Percentiles rank a stretch among this genome's conserved stretches.
Evolutionary conservation across 306 rosid species (phyloP).

Genomic region (Amphicarpaea edgeworthii): DNA sequence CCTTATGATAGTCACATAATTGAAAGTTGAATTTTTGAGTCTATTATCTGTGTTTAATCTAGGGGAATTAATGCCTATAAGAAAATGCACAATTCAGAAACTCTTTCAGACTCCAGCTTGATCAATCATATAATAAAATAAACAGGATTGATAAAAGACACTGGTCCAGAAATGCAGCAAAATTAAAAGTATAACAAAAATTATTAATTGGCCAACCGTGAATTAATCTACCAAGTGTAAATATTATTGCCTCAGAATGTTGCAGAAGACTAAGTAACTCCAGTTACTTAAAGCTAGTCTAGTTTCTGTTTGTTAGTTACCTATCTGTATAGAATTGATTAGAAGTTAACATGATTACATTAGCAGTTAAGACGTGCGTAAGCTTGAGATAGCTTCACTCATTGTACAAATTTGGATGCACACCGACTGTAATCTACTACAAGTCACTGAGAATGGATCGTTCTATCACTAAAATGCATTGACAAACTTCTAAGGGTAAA

Average conservation of each 20-base stretch:
- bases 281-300: neutral
- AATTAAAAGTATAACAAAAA: constrained; percentile 1
- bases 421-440: too few species aligned
- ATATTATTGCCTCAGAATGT: neutral
- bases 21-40: constrained; percentile 69
- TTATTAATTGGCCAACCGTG: neutral
- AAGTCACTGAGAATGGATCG: too few species aligned
- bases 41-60: constrained; percentile 60
- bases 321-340: neutral
- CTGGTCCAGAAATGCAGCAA: neutral
- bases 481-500: neutral
- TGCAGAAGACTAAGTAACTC: neutral
- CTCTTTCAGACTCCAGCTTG: constrained; percentile 26
- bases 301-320: neutral
- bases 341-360: too few species aligned
- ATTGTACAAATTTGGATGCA: too few species aligned
- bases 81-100: constrained; percentile 22
- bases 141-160: constrained; percentile 4
- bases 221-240: constrained; percentile 11
- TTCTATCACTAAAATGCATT: too few species aligned
- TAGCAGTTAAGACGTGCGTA: too few species aligned
- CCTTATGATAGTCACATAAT: constrained; percentile 56
- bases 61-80: constrained; percentile 67
- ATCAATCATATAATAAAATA: constrained; percentile 10
- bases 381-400: too few species aligned